Evolutionary conservation across 2,329 filamentous ascomycete genomes (phyloP).

Genomic region (Neophaeococcomyces mojaviensis): DNA sequence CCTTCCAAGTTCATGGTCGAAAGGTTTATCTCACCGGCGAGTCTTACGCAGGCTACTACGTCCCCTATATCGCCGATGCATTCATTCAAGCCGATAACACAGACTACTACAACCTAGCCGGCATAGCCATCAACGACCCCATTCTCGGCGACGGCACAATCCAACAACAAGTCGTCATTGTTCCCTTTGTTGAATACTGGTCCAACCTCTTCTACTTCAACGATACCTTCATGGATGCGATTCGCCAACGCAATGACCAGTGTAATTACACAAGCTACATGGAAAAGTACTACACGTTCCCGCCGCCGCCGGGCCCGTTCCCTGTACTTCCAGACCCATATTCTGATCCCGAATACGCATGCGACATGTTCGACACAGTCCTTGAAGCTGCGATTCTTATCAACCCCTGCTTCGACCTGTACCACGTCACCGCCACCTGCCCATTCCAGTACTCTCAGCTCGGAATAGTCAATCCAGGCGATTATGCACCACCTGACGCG

Average conservation of each 20-base stretch:
- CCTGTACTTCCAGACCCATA: constrained; percentile 13
- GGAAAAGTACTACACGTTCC: constrained; percentile 55
- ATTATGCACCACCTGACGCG: constrained; percentile 33
- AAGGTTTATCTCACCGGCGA: constrained; percentile 57
- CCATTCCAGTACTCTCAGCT: constrained; percentile 30
- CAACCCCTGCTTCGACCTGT: constrained; percentile 47
- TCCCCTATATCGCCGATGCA: constrained; percentile 63
- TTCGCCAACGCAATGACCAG: constrained; percentile 33
- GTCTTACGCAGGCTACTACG: constrained; percentile 52
- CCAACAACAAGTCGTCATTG: constrained; percentile 30
- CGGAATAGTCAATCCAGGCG: constrained; percentile 28
- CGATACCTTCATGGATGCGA: constrained; percentile 31
- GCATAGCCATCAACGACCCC: constrained; percentile 48
- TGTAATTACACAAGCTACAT: constrained; percentile 43
- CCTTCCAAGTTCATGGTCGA: constrained; percentile 46
- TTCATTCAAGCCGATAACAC: constrained; percentile 62
- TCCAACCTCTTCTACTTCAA: constrained; percentile 39
- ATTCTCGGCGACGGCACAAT: constrained; percentile 35
- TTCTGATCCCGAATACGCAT: constrained; percentile 12
- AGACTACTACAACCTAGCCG: constrained; percentile 59
- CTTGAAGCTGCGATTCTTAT: constrained; percentile 9
- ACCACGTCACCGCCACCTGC: constrained; percentile 41
- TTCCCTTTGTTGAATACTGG: constrained; percentile 12
- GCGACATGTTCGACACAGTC: constrained; percentile 12
- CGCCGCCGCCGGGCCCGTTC: constrained; percentile 39